Percentiles rank a stretch among this genome's conserved stretches.
Evolutionary conservation across 352 stramenopile genomes (phyloP).

Genomic region (Phytopythium sindhum): DNA sequence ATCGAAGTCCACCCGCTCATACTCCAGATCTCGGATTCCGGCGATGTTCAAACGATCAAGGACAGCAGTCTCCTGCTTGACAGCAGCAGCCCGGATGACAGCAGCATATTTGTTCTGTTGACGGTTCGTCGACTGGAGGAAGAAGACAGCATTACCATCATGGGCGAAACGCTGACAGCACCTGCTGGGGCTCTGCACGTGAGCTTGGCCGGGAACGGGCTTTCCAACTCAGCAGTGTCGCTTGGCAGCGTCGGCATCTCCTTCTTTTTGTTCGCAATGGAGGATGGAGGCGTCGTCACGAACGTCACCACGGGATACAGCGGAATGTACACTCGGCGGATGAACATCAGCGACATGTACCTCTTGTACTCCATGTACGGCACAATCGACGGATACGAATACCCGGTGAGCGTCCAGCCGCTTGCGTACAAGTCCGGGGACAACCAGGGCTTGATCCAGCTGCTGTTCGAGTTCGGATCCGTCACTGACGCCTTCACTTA

Average conservation of each 20-base stretch:
- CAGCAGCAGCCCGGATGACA: no score
- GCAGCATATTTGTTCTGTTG: background rate
- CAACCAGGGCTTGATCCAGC: slow-evolving; percentile 14
- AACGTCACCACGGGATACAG: background rate
- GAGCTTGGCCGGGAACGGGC: background rate
- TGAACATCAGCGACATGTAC: slow-evolving; percentile 17
- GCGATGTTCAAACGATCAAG: background rate
- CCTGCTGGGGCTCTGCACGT: background rate
- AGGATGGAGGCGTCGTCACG: slow-evolving; percentile 6
- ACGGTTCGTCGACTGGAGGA: background rate
- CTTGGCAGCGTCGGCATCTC: background rate
- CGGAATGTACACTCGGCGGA: background rate
- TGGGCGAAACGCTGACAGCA: slow-evolving; percentile 3
- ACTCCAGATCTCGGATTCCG: background rate
- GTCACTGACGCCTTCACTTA: background rate
- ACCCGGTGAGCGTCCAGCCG: background rate
- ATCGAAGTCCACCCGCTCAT: background rate
- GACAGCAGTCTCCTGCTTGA: background rate
- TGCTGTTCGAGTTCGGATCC: slow-evolving; percentile 4
- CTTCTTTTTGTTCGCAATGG: slow-evolving; percentile 15
- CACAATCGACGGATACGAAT: background rate
- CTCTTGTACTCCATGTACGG: slow-evolving; percentile 6
- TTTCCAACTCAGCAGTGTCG: background rate
- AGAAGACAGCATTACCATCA: background rate
- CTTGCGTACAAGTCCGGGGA: slow-evolving; percentile 10